Evolutionary conservation across 331 rosid genomes (phyloP).

Genomic region (Malus hybrid): DNA sequence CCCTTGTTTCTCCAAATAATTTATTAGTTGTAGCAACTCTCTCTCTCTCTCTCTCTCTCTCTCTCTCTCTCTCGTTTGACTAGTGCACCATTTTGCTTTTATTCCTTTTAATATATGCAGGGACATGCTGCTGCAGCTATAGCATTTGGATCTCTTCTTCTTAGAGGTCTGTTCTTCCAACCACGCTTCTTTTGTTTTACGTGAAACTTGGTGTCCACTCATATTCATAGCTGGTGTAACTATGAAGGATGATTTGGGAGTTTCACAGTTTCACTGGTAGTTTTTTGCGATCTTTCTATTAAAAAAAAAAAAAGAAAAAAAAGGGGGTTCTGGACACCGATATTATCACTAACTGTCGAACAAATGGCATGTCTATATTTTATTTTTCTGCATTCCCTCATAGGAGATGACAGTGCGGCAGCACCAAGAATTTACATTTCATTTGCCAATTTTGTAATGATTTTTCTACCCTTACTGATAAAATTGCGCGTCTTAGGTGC

Average conservation of each 20-base stretch:
- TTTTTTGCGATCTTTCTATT: background rate
- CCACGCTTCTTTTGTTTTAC: background rate
- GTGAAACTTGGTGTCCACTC: background rate
- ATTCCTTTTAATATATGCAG: conserved; percentile 25
- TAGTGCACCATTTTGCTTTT: background rate
- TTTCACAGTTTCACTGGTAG: background rate
- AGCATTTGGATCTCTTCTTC: conserved; percentile 94
- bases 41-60: too few relatives aligned
- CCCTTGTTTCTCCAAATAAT: background rate
- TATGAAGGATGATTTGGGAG: background rate
- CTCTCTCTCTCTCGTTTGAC: background rate
- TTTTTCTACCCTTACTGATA: background rate
- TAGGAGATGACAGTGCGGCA: too few relatives aligned
- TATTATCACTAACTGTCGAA: background rate
- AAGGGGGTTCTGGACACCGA: background rate
- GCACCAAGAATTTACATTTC: background rate
- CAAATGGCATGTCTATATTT: background rate
- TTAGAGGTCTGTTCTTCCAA: conserved; percentile 48
- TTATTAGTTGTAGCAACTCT: too few relatives aligned
- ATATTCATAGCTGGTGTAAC: background rate
- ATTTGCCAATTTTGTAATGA: background rate
- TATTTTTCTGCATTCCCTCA: background rate
- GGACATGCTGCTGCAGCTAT: conserved; percentile 93
- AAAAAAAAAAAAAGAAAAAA: background rate
- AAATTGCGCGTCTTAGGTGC: conserved; percentile 38